Evolutionary conservation across 1,139 yeast species (phyloP), one percentile per base, ranked within the genome.

Genomic region (Protomyces inouyei): DNA sequence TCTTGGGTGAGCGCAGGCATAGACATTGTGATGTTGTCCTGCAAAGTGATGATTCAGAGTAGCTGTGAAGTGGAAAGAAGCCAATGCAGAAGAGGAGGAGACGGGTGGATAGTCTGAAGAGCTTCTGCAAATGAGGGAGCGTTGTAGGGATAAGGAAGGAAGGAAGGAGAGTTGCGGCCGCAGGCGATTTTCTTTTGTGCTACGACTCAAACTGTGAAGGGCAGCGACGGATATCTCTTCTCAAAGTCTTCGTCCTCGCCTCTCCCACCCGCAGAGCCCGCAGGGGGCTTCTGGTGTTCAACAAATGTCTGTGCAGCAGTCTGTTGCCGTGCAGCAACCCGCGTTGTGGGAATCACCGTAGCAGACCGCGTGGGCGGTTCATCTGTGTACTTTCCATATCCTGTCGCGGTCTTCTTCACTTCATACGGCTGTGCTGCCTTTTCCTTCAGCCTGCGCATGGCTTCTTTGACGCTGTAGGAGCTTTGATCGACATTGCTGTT

Each of bases 331-430:
- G 48, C 5, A 3, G 45, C 21, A 12, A 35, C 40, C 14, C 61
- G 55, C 25, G 55, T 25, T 12, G 43, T 52, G 2, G 63, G 63
- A 9, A 52, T 40, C 25, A 52, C 57, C 14, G 63, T 59, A 21
- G 63, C 57, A 10, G 63, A 55, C n/a, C 63, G 40, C 23, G 28
- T 38, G 16, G n/a, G 57, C 16, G 28, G 43, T 14, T 59, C 63
- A n/a, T 54, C 55, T 21, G 63, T 59, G 23, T 59, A 59, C 25
- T 59, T 59, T 9, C 63, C 63, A 28, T 59, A 59, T n/a, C 63
- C 63, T 40, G 53, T 55, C 14, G 63, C 63, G 1, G 63, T 38
- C 21, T 55, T 38, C 36, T 59, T 55, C 32, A 55, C 57, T n/a
- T 52, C 63, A 40, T 59, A 52, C 38, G 51, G 35, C 43, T 59